phyloP scores from a whole-genome alignment of 306 rosid genomes.

The Citrullus mucosospermus region DNA sequence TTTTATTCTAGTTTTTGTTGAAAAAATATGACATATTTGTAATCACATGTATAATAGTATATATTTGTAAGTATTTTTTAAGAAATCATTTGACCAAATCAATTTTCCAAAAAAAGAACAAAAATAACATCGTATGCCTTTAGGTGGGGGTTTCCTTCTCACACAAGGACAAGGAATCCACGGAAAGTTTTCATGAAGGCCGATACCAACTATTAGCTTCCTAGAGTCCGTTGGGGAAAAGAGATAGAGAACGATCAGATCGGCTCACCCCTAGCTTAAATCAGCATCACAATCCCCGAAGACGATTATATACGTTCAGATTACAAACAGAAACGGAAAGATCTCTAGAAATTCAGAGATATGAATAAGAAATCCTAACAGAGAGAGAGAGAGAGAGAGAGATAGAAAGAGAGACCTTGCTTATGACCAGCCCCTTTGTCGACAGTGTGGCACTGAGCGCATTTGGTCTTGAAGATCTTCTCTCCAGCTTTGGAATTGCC shows the following conservation, averaged over 20 bases:
- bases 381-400: not conserved
- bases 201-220: not conserved
- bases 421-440: slow-evolving; percentile 4
- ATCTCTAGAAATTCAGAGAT: not conserved
- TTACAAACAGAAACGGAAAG: not conserved
- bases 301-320: not conserved
- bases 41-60: not conserved
- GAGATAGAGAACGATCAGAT: not conserved
- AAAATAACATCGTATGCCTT: not conserved
- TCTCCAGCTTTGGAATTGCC: not conserved
- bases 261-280: not conserved
- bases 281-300: not conserved
- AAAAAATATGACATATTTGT: not conserved
- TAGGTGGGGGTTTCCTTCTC: not conserved
- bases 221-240: no score
- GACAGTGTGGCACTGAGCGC: slow-evolving; percentile 7
- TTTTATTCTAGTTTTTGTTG: no score
- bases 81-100: not conserved
- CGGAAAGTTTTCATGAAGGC: not conserved
- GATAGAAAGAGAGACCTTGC: not conserved
- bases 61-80: not conserved
- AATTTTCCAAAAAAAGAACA: not conserved
- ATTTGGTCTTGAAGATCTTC: slow-evolving; percentile 7
- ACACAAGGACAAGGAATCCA: not conserved
- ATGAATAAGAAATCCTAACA: not conserved